Percentiles rank a stretch among this genome's conserved stretches.
phyloP scores from a whole-genome alignment of 306 rosid species.

The Rosa lucieae region DNA sequence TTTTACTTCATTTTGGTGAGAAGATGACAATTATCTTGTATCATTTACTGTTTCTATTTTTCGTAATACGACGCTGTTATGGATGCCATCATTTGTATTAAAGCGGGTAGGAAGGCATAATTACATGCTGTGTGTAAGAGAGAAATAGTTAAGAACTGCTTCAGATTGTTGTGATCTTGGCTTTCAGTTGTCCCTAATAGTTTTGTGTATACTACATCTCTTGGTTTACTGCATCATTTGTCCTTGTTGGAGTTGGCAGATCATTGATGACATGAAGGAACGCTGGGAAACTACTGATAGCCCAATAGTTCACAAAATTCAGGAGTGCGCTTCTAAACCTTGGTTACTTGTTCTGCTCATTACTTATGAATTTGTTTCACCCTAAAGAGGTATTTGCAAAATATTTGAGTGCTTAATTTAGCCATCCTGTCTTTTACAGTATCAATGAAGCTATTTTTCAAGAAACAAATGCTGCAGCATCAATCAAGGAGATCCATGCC shows the following conservation, averaged over 20 bases:
- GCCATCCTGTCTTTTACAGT: conserved; percentile 44
- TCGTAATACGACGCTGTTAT: neutral
- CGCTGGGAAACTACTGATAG: conserved; percentile 74
- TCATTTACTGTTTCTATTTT: neutral
- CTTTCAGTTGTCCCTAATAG: neutral
- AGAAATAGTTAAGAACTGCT: neutral
- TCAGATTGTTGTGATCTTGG: neutral
- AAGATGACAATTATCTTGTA: neutral
- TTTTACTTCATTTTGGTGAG: neutral
- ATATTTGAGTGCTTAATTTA: conserved; percentile 26
- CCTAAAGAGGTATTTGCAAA: neutral
- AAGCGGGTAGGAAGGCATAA: neutral
- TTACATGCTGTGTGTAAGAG: neutral
- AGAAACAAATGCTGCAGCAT: conserved; percentile 86
- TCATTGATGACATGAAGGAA: conserved; percentile 79
- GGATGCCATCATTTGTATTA: neutral
- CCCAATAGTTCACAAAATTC: conserved; percentile 79
- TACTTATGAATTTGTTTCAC: neutral
- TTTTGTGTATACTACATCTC: conserved; percentile 13
- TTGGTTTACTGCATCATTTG: conserved; percentile 20
- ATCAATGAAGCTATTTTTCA: conserved; percentile 79
- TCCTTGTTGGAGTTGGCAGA: conserved; percentile 56
- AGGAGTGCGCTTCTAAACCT: conserved; percentile 54
- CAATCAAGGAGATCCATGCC: conserved; percentile 79
- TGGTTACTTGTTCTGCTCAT: conserved; percentile 10